These are phyloP conservation scores for Fusarium miscanthi DNA, from an alignment of 2,329 filamentous ascomycete species.

Conservation along the genomic window DNA sequence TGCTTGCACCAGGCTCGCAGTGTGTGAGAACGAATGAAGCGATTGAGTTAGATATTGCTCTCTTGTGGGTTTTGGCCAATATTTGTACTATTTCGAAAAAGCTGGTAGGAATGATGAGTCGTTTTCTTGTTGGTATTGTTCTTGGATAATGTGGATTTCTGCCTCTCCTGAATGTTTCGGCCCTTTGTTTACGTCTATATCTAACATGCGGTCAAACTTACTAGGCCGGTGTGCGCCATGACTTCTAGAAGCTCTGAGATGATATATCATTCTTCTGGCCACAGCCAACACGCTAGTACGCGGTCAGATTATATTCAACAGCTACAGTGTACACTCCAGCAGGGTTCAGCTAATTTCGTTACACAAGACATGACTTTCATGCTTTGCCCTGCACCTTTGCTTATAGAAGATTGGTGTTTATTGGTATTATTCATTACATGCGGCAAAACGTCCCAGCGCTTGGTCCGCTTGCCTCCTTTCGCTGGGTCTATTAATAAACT, in stretches of 20 bases:
- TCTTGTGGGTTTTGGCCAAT: background rate
- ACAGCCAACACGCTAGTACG: background rate
- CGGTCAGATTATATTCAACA: background rate
- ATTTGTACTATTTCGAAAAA: constrained; percentile 16
- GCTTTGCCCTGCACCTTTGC: constrained; percentile 6
- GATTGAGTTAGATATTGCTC: background rate
- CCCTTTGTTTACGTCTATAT: constrained; percentile 8
- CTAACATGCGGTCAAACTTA: background rate
- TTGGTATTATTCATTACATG: constrained; percentile 43
- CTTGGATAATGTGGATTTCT: constrained; percentile 1
- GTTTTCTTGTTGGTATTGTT: constrained; percentile 4
- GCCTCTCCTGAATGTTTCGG: background rate
- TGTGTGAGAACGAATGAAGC: background rate
- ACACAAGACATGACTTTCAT: background rate
- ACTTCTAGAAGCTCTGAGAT: background rate
- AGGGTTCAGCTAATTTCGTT: background rate
- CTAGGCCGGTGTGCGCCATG: background rate
- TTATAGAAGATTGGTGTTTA: constrained; percentile 9
- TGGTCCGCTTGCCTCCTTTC: constrained; percentile 49
- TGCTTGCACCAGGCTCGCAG: constrained; percentile 2
- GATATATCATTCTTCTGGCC: constrained; percentile 26
- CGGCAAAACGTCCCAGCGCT: constrained; percentile 54
- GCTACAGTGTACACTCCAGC: background rate
- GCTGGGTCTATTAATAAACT: constrained; percentile 30
- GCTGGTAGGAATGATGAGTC: background rate